Conservation (phyloP, 345 rosid genomes). For the Eucalyptus sp. region DNA sequence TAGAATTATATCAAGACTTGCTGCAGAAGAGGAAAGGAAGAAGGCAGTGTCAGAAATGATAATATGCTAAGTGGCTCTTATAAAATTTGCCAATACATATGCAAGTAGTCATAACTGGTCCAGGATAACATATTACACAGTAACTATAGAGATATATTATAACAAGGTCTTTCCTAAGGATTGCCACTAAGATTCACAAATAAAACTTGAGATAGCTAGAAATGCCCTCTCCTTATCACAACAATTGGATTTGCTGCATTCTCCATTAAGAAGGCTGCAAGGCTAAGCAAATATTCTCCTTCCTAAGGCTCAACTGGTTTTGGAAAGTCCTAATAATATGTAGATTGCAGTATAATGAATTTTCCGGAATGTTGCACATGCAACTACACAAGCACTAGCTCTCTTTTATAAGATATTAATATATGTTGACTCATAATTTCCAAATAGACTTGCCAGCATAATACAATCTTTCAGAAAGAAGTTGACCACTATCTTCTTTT, state of each 20-base stretch:
- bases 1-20: conserved; percentile 69
- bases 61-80: neutral
- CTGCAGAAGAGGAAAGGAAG: conserved; percentile 21
- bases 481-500: neutral
- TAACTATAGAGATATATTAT: neutral
- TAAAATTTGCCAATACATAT: neutral
- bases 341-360: neutral
- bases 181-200: neutral
- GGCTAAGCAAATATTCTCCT: neutral
- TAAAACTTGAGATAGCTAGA: neutral
- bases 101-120: neutral
- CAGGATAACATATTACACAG: neutral
- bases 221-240: neutral
- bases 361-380: neutral
- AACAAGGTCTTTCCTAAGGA: neutral
- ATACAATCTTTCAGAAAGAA: neutral
- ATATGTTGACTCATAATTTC: neutral
- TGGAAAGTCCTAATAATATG: neutral
- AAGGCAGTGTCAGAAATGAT: neutral
- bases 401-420: neutral
- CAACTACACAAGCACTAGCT: neutral
- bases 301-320: neutral
- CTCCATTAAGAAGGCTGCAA: neutral
- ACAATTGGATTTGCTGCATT: neutral
- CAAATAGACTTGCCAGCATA: neutral